phyloP scores from a whole-genome alignment of 1,284 basidiomycete genomes.

The Taiwanofungus camphoratus region DNA sequence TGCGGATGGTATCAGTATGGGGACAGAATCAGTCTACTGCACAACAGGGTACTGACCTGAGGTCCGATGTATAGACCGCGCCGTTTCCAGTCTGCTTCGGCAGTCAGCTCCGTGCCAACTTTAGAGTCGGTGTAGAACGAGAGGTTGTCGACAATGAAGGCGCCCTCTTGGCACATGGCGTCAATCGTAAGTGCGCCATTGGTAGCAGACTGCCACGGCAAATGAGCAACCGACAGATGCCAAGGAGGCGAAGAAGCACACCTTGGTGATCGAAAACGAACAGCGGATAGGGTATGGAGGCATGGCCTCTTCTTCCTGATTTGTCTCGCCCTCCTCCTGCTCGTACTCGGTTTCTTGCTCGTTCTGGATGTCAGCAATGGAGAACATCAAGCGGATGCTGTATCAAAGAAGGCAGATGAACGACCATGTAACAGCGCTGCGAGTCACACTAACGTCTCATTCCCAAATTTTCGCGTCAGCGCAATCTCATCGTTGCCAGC shows the following conservation, averaged over 20 bases:
- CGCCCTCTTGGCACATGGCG: constrained; percentile 77
- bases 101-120: constrained; percentile 73
- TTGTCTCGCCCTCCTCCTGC: constrained; percentile 32
- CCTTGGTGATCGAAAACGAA: constrained; percentile 84
- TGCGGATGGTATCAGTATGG: constrained; percentile 1
- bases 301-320: constrained; percentile 37
- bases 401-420: constrained; percentile 2
- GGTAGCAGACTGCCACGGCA: constrained; percentile 17
- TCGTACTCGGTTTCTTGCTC: constrained; percentile 42
- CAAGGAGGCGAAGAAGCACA: constrained; percentile 17
- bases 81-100: constrained; percentile 91
- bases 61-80: constrained; percentile 91
- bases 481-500: constrained; percentile 80
- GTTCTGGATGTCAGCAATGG: constrained; percentile 69
- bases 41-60: constrained; percentile 44
- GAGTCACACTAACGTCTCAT: constrained; percentile 69
- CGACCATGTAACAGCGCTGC: background rate
- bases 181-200: constrained; percentile 76
- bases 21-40: constrained; percentile 1
- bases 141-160: constrained; percentile 86
- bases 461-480: constrained; percentile 82
- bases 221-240: constrained; percentile 1
- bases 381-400: constrained; percentile 79
- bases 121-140: constrained; percentile 76
- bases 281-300: constrained; percentile 67